These are phyloP conservation scores for Sutorius australiensis DNA, from an alignment of 768 basidiomycete genomes.

Conservation along the genomic window DNA sequence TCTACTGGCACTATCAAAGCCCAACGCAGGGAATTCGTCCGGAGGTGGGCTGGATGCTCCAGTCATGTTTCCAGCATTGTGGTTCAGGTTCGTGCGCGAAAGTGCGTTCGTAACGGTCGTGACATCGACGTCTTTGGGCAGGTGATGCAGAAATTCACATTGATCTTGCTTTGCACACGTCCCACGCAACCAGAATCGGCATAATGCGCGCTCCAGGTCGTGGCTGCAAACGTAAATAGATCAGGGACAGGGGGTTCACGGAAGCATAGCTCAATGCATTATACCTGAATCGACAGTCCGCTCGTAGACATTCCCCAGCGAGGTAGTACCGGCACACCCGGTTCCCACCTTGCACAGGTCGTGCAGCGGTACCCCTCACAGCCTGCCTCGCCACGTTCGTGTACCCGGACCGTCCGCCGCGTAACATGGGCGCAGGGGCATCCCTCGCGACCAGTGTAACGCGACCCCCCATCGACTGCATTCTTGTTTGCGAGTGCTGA, in stretches of 20 bases:
- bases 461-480: constrained; percentile 64
- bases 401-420: constrained; percentile 41
- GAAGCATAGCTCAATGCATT: constrained; percentile 16
- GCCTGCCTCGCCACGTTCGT: constrained; percentile 17
- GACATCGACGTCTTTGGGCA: constrained; percentile 84
- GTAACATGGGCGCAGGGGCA: constrained; percentile 32
- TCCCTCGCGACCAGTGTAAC: constrained; percentile 66
- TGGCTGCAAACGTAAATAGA: constrained; percentile 51
- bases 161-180: constrained; percentile 95
- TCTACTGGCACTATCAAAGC: constrained; percentile 41
- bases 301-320: constrained; percentile 90
- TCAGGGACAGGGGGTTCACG: constrained; percentile 6
- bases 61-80: constrained; percentile 36
- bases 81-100: constrained; percentile 59
- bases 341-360: constrained; percentile 45
- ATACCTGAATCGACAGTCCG: constrained; percentile 97
- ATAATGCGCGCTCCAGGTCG: constrained; percentile 89
- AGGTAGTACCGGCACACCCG: constrained; percentile 96
- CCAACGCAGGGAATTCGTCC: constrained; percentile 72
- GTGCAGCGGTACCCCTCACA: constrained; percentile 27
- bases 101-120: constrained; percentile 63
- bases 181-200: constrained; percentile 96
- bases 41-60: constrained; percentile 30
- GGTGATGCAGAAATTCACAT: constrained; percentile 94
- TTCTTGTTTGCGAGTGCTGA: constrained; percentile 36